Base-by-base conservation (phyloP, 805 yeast species). In the Pichia gijzeniarum region DNA sequence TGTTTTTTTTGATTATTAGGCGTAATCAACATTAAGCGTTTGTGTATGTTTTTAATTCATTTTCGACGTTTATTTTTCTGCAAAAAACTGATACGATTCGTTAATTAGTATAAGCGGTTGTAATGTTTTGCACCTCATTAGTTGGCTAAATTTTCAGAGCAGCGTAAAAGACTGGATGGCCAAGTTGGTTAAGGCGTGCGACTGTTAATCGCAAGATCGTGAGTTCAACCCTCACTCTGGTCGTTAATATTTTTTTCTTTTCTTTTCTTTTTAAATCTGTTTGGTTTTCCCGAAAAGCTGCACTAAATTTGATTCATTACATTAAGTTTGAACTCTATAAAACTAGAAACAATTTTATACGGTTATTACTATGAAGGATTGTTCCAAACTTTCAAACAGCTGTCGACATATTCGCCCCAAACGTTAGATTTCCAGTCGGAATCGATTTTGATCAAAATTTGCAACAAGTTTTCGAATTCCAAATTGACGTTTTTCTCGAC, bases 191-290 rank as follows among this genome's bases (percentile, higher is more conserved):
- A 72, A 72, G 77, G 77, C 77, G 75, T 72, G 76, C 77, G 77
- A 73, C 77, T 73, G 77, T 73, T 73, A 73, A 73, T 73, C 78
- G 77, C 77, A 73, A 73, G 78, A 73, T 71, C 78, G 78, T 61
- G 77, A 73, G 78, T 73, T 73, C 78, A 67, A 73, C 64, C 78
- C 78, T 73, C 77, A 61, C 77, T 70, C 74, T 61, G 77, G 76
- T 72, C 77, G 77, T 9, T n/a, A n/a, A n/a, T n/a, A n/a, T n/a
- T n/a, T n/a, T n/a, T n/a, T n/a, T n/a, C n/a, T n/a, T n/a, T n/a
- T n/a, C 34, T 20, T 21, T 40, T 41, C 40, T 39, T n/a, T 20
- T 13, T 27, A 27, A 18, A 8, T 18, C 5, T 28, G 5, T 5
- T 37, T 37, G 6, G 21, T 22, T 7, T 37, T 21, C 20, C 16